A percentile compares a stretch with the other conserved stretches of the same genome.
Conservation (phyloP, 169 alveolate genomes). For the Eimeria acervulina region DNA sequence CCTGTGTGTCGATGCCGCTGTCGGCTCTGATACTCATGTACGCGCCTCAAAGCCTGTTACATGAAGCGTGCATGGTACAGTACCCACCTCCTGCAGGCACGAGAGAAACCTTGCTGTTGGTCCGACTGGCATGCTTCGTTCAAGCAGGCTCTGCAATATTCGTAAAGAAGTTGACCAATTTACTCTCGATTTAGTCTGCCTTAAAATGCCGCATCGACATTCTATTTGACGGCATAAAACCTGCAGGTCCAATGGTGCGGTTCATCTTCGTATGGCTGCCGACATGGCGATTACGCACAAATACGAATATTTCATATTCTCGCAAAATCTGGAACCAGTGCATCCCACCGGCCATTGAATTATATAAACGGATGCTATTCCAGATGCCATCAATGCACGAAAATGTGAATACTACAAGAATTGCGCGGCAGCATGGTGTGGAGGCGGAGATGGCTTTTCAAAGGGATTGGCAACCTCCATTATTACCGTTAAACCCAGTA, state of each 20-base stretch:
- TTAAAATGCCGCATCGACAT: background rate
- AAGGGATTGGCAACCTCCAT: background rate
- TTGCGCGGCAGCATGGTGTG: background rate
- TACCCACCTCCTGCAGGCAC: background rate
- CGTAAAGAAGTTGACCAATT: background rate
- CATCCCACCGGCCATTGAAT: too few relatives aligned
- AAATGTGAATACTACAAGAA: background rate
- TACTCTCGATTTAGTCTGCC: background rate
- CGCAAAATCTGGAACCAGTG: too few relatives aligned
- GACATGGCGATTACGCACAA: too few relatives aligned
- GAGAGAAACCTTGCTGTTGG: background rate
- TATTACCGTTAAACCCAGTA: background rate
- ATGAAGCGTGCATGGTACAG: background rate
- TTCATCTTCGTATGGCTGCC: too few relatives aligned
- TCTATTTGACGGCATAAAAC: background rate
- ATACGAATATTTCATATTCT: too few relatives aligned
- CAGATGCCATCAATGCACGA: background rate
- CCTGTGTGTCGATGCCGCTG: background rate
- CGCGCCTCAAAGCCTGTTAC: background rate
- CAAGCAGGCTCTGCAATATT: conserved; percentile 1
- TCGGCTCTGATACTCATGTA: background rate
- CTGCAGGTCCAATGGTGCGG: background rate
- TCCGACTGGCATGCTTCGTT: background rate
- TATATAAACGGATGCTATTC: background rate
- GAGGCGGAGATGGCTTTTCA: background rate